Percentiles rank a stretch among this genome's conserved stretches.
Evolutionary conservation across 1,139 yeast genomes (phyloP).

Genomic region (Insectozyma bohioensis): DNA sequence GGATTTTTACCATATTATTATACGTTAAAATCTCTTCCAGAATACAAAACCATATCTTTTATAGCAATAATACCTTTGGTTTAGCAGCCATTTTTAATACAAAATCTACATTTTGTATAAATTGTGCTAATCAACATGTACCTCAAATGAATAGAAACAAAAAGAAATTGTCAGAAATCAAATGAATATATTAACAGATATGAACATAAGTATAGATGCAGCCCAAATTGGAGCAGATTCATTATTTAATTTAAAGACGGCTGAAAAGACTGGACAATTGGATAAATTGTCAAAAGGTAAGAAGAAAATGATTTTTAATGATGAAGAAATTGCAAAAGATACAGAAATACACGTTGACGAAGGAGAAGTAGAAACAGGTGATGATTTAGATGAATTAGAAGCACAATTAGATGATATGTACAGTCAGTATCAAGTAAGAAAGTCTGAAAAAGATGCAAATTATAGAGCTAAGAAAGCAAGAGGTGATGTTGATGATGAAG

Average conservation of each 20-base stretch:
- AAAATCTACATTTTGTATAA: too few relatives aligned
- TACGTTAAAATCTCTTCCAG: too few relatives aligned
- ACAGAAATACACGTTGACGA: slow-evolving; percentile 55
- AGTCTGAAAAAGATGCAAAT: slow-evolving; percentile 77
- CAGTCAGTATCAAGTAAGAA: slow-evolving; percentile 65
- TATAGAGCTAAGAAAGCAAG: slow-evolving; percentile 78
- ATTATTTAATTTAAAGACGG: slow-evolving; percentile 75
- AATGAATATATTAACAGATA: slow-evolving; percentile 93
- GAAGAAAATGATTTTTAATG: slow-evolving; percentile 68
- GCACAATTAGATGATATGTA: slow-evolving; percentile 84
- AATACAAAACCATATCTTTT: too few relatives aligned
- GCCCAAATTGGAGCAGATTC: slow-evolving; percentile 80
- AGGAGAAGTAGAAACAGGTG: slow-evolving; percentile 41
- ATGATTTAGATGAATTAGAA: slow-evolving; percentile 71
- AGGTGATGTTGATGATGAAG: slow-evolving; percentile 78
- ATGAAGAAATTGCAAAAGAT: slow-evolving; percentile 53
- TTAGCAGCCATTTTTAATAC: too few relatives aligned
- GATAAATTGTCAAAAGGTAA: slow-evolving; percentile 77
- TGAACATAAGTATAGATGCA: slow-evolving; percentile 92
- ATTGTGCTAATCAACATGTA: too few relatives aligned
- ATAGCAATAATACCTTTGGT: too few relatives aligned
- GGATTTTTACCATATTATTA: too few relatives aligned
- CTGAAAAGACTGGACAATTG: slow-evolving; percentile 83
- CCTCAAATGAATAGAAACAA: slow-evolving; percentile 78
- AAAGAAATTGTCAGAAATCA: slow-evolving; percentile 90